Evolutionary conservation across 495 filamentous ascomycete species (phyloP).

Genomic region (Talaromyces borbonicus): DNA sequence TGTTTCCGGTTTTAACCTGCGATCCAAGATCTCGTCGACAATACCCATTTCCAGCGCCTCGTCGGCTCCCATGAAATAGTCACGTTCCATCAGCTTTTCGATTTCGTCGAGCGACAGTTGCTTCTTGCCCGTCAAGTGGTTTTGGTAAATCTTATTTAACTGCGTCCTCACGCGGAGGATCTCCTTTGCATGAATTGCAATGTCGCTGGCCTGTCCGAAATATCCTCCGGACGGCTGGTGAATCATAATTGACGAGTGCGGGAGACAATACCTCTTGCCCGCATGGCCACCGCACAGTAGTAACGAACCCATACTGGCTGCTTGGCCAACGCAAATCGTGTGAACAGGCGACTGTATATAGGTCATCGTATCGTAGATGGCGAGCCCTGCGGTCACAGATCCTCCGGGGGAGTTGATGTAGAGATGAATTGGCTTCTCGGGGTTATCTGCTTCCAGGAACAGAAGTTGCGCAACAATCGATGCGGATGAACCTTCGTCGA

Average conservation of each 20-base stretch:
- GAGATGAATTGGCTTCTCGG: conserved; percentile 85
- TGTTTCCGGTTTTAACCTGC: conserved; percentile 35
- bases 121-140: conserved; percentile 66
- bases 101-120: conserved; percentile 65
- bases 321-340: conserved; percentile 92
- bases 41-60: conserved; percentile 87
- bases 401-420: conserved; percentile 98
- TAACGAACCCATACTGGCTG: conserved; percentile 88
- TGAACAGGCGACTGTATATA: conserved; percentile 89
- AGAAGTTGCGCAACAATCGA: conserved; percentile 91
- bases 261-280: conserved; percentile 81
- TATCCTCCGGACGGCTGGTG: conserved; percentile 93
- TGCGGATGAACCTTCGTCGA: conserved; percentile 81
- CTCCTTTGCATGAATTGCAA: conserved; percentile 94
- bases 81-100: conserved; percentile 91
- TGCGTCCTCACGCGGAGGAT: conserved; percentile 78
- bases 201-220: conserved; percentile 80
- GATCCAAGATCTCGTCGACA: conserved; percentile 76
- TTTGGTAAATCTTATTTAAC: conserved; percentile 82
- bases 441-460: conserved; percentile 95
- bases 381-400: conserved; percentile 86
- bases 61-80: conserved; percentile 82
- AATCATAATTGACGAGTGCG: conserved; percentile 90
- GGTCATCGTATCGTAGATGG: conserved; percentile 98
- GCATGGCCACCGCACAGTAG: conserved; percentile 76